Evolutionary conservation across 768 basidiomycete species (phyloP).

Genomic region (Lentinula lateritia): DNA sequence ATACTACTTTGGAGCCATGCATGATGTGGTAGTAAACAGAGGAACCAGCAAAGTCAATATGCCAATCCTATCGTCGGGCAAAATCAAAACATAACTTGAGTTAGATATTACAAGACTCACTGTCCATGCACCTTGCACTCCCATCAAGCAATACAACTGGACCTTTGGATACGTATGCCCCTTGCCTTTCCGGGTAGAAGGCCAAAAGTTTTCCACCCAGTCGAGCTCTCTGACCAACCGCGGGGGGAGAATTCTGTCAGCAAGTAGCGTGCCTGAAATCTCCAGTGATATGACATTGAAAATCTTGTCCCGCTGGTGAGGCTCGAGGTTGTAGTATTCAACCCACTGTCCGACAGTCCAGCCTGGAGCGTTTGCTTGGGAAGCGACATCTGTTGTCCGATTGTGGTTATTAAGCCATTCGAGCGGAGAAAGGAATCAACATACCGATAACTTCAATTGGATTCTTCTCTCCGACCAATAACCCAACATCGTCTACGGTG

Average conservation of each 20-base stretch:
- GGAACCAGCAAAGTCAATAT: constrained; percentile 95
- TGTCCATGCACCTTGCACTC: constrained; percentile 90
- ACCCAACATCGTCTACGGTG: constrained; percentile 76
- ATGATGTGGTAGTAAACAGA: constrained; percentile 98
- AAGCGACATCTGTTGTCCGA: constrained; percentile 63
- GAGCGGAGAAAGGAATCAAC: constrained; percentile 12
- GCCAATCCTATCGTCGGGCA: constrained; percentile 76
- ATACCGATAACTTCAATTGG: constrained; percentile 91
- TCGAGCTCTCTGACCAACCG: constrained; percentile 83
- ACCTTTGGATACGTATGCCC: constrained; percentile 86
- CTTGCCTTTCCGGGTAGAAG: constrained; percentile 65
- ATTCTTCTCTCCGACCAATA: constrained; percentile 69
- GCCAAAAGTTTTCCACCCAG: constrained; percentile 98
- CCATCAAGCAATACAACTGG: constrained; percentile 96
- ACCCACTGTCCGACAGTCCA: constrained; percentile 94
- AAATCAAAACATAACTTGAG: neutral
- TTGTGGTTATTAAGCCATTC: neutral
- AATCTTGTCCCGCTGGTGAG: constrained; percentile 73
- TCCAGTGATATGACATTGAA: constrained; percentile 95
- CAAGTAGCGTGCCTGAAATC: constrained; percentile 80
- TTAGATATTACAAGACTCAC: constrained; percentile 38
- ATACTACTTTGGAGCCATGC: constrained; percentile 68
- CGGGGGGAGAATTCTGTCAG: constrained; percentile 76
- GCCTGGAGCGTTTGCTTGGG: constrained; percentile 78
- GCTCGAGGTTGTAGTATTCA: constrained; percentile 71